Percentiles rank a stretch among this genome's conserved stretches.
These are phyloP conservation scores for Hirsutella thompsonii DNA, from an alignment of 2,329 filamentous ascomycete species.

Conservation along the genomic window DNA sequence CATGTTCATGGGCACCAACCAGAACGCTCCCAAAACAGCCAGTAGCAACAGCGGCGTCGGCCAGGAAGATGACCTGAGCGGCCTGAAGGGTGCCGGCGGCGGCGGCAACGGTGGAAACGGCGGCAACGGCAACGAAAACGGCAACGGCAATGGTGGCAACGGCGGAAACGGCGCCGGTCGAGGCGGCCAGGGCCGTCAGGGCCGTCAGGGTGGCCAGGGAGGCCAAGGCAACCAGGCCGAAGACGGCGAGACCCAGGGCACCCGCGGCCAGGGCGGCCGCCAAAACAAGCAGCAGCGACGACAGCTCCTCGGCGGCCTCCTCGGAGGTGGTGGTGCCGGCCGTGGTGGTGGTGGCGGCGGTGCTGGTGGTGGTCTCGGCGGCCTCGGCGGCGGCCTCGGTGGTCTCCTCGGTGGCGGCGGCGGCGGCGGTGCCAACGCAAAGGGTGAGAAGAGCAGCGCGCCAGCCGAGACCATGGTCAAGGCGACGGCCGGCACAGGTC, in stretches of 20 bases:
- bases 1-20: slow-evolving; percentile 43
- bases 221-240: too few relatives aligned
- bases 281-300: slow-evolving; percentile 16
- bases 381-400: slow-evolving; percentile 4
- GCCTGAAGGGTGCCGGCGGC: slow-evolving; percentile 4
- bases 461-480: slow-evolving; percentile 38
- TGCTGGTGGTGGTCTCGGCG: slow-evolving; percentile 1
- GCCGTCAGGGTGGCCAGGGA: too few relatives aligned
- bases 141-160: neutral
- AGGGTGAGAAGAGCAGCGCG: slow-evolving; percentile 23
- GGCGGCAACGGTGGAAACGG: too few relatives aligned
- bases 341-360: slow-evolving; percentile 1
- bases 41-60: slow-evolving; percentile 12
- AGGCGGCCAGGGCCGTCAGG: neutral
- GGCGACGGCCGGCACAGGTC: slow-evolving; percentile 39
- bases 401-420: slow-evolving; percentile 8
- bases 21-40: slow-evolving; percentile 18
- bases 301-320: slow-evolving; percentile 15
- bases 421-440: slow-evolving; percentile 10
- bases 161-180: neutral
- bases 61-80: slow-evolving; percentile 29
- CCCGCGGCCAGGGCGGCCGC: slow-evolving; percentile 4
- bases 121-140: slow-evolving; percentile 1
- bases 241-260: too few relatives aligned
- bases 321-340: slow-evolving; percentile 1